phyloP scores from a whole-genome alignment of 306 rosid genomes.

The Fragaria nilgerrensis region DNA sequence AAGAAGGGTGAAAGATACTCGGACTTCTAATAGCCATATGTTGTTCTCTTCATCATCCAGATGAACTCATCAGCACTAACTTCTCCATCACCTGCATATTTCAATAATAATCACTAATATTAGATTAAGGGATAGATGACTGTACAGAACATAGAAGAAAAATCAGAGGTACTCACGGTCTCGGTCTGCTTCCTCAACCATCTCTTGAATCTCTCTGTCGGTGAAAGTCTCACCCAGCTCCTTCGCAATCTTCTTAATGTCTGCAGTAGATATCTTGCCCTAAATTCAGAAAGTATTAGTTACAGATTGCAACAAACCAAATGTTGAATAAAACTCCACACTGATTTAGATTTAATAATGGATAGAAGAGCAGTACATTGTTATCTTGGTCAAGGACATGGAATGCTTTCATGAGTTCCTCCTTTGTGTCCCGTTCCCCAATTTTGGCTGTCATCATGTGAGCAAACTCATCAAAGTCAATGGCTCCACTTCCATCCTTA shows the following conservation, averaged over 20 bases:
- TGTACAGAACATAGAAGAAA: background rate
- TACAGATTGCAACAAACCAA: background rate
- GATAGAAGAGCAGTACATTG: conserved; percentile 46
- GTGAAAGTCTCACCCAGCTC: conserved; percentile 68
- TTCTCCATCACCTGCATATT: conserved; percentile 66
- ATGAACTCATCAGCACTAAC: conserved; percentile 55
- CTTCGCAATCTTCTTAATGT: conserved; percentile 67
- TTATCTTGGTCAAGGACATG: conserved; percentile 70
- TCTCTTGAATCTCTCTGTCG: conserved; percentile 62
- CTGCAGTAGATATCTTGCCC: conserved; percentile 83
- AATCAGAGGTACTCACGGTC: conserved; percentile 41
- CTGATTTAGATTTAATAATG: background rate
- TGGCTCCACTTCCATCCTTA: conserved; percentile 97
- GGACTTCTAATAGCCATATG: conserved; percentile 30
- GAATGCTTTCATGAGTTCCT: conserved; percentile 95
- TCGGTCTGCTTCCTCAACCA: conserved; percentile 77
- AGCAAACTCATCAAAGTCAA: conserved; percentile 88
- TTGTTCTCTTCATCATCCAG: conserved; percentile 64
- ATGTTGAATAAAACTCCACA: background rate
- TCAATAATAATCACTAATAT: conserved; percentile 9
- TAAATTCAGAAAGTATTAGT: conserved; percentile 28
- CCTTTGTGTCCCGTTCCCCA: conserved; percentile 94
- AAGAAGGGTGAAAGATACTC: conserved; percentile 6
- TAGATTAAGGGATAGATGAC: background rate
- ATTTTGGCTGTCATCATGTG: conserved; percentile 97